Evolutionary conservation across 75 land plant genomes (phyloP).

Genomic region (Picea glauca): DNA sequence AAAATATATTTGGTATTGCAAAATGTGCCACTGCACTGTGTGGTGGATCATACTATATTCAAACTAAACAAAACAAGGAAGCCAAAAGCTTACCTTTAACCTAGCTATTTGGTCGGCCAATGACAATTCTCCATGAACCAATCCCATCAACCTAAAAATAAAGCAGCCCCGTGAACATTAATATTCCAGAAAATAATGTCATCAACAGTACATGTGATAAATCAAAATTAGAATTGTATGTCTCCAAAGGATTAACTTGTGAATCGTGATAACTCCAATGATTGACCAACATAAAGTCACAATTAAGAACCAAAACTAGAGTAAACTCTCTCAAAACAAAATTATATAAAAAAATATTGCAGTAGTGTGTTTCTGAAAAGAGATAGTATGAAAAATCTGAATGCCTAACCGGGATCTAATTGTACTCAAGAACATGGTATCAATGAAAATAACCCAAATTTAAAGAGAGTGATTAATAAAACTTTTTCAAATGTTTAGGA

Average conservation of each 20-base stretch:
- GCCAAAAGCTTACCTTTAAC: constrained; percentile 54
- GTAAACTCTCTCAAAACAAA: not conserved
- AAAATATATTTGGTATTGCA: not conserved
- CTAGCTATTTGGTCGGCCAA: constrained; percentile 67
- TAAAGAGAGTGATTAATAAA: too few relatives aligned
- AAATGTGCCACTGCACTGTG: not conserved
- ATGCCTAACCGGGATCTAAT: not conserved
- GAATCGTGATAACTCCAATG: not conserved
- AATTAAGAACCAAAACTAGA: not conserved
- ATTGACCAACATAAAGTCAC: not conserved
- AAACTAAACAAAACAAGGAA: not conserved
- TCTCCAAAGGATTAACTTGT: not conserved
- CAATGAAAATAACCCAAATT: too few relatives aligned
- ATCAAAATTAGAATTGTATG: not conserved
- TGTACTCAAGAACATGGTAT: not conserved
- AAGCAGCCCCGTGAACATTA: constrained; percentile 1
- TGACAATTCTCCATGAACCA: constrained; percentile 83
- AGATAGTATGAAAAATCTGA: not conserved
- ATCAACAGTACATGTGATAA: not conserved
- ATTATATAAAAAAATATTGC: not conserved
- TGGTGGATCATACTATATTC: not conserved
- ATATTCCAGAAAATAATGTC: not conserved
- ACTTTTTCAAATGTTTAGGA: too few relatives aligned
- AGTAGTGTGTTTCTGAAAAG: not conserved
- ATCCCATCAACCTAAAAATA: constrained; percentile 58